phyloP scores from a whole-genome alignment of 805 yeast species.

The Suhomyces faveliae region DNA sequence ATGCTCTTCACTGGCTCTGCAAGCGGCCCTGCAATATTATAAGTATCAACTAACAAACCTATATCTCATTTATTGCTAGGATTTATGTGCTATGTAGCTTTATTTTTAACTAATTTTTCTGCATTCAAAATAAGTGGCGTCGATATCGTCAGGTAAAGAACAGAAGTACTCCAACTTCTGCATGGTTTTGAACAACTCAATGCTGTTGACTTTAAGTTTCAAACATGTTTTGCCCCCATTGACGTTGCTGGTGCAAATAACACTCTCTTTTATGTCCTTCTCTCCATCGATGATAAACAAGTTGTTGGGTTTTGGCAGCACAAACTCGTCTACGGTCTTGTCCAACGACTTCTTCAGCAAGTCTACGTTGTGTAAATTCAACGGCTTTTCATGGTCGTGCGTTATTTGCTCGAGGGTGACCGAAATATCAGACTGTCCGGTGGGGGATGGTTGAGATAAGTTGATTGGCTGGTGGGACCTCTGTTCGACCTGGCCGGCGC shows the following conservation, averaged over 20 bases:
- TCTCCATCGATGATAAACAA: slow-evolving; percentile 44
- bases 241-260: slow-evolving; percentile 45
- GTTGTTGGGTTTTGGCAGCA: slow-evolving; percentile 28
- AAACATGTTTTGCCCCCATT: slow-evolving; percentile 49
- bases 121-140: slow-evolving; percentile 53
- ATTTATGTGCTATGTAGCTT: neutral
- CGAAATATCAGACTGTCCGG: slow-evolving; percentile 21
- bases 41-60: no score
- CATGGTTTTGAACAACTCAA: slow-evolving; percentile 48
- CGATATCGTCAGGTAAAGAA: slow-evolving; percentile 47
- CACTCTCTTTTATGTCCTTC: slow-evolving; percentile 34
- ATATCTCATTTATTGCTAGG: no score
- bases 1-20: no score
- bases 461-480: slow-evolving; percentile 25
- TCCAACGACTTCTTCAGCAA: slow-evolving; percentile 8
- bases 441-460: slow-evolving; percentile 8
- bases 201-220: slow-evolving; percentile 38
- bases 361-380: slow-evolving; percentile 3
- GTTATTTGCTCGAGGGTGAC: slow-evolving; percentile 30
- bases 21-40: no score
- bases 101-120: slow-evolving; percentile 30
- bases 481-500: slow-evolving; percentile 22
- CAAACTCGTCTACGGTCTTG: slow-evolving; percentile 30
- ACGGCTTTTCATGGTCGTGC: slow-evolving; percentile 8
- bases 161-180: slow-evolving; percentile 50